Conservation (phyloP, 2,329 filamentous ascomycete species). For the Diaporthe ampelina region DNA sequence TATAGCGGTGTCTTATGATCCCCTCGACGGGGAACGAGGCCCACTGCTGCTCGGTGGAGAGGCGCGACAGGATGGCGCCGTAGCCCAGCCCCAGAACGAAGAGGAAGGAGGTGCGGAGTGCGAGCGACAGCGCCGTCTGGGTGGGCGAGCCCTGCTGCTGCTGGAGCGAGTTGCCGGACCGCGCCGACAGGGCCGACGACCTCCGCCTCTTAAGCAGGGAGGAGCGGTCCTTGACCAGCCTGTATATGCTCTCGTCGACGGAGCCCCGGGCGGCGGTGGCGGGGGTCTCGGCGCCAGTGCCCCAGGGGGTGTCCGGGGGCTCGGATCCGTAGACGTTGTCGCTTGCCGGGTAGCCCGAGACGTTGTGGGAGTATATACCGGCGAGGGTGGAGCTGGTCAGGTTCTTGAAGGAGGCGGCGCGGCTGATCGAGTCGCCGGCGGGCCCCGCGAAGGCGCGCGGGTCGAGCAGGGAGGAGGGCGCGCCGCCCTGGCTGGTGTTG, state of each 20-base stretch:
- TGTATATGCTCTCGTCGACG: conserved; percentile 60
- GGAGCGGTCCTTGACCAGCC: conserved; percentile 59
- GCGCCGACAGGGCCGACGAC: conserved; percentile 51
- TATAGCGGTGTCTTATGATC: conserved; percentile 58
- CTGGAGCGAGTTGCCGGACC: conserved; percentile 29
- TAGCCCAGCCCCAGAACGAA: conserved; percentile 87
- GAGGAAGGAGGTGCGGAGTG: conserved; percentile 73
- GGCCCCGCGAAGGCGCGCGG: conserved; percentile 47
- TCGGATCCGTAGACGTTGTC: conserved; percentile 62
- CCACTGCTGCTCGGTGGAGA: conserved; percentile 79
- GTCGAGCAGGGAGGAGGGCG: conserved; percentile 48
- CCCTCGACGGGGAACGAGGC: conserved; percentile 71
- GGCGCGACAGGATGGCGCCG: conserved; percentile 82
- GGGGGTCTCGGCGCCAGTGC: conserved; percentile 81
- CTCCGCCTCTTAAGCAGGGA: conserved; percentile 51
- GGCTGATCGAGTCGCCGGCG: conserved; percentile 64
- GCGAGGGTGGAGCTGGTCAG: conserved; percentile 90
- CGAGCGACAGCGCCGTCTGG: conserved; percentile 62
- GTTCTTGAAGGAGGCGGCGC: conserved; percentile 85
- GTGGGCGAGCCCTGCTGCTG: conserved; percentile 43
- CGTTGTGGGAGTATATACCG: conserved; percentile 86
- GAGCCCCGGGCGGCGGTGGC: conserved; percentile 53
- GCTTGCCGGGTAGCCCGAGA: conserved; percentile 61
- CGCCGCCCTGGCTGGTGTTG: too few species aligned
- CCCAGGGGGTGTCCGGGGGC: conserved; percentile 77